Percentiles rank a stretch among this genome's conserved stretches.
phyloP scores from a whole-genome alignment of 768 basidiomycete species.

The Bullera alba region DNA sequence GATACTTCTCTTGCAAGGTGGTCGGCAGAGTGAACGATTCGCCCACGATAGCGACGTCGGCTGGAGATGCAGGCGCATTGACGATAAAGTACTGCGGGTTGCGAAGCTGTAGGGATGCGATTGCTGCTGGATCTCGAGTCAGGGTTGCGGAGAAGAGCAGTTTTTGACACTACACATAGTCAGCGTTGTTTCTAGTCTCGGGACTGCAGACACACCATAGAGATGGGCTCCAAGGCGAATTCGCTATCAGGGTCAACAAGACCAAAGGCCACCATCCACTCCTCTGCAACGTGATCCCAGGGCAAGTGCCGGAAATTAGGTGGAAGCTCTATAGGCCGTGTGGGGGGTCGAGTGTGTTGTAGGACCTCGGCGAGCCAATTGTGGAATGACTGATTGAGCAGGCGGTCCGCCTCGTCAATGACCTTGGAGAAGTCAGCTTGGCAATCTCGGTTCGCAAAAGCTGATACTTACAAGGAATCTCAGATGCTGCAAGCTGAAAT shows the following conservation, averaged over 20 bases:
- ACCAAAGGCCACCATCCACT: conserved; percentile 36
- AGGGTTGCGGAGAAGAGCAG: conserved; percentile 93
- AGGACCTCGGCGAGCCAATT: conserved; percentile 85
- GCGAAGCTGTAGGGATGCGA: conserved; percentile 69
- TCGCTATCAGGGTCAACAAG: conserved; percentile 8
- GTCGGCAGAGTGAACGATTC: conserved; percentile 60
- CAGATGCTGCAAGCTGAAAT: conserved; percentile 87
- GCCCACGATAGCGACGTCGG: conserved; percentile 26
- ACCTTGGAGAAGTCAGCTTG: conserved; percentile 55
- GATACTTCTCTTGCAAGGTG: conserved; percentile 80
- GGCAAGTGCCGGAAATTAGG: conserved; percentile 4
- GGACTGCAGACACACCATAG: neutral
- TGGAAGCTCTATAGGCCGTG: conserved; percentile 5
- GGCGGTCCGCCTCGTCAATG: conserved; percentile 95
- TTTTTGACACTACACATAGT: conserved; percentile 64
- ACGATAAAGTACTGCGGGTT: conserved; percentile 85
- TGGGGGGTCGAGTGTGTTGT: conserved; percentile 57
- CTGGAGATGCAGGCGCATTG: conserved; percentile 48
- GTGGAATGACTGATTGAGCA: conserved; percentile 90
- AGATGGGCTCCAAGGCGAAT: neutral
- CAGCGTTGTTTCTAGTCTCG: neutral
- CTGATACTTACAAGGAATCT: conserved; percentile 70
- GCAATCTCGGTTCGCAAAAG: neutral
- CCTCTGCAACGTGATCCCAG: conserved; percentile 30
- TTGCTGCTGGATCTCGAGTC: conserved; percentile 87